These are phyloP conservation scores for Diaporthe longicolla DNA, from an alignment of 2,329 filamentous ascomycete genomes.

Conservation along the genomic window DNA sequence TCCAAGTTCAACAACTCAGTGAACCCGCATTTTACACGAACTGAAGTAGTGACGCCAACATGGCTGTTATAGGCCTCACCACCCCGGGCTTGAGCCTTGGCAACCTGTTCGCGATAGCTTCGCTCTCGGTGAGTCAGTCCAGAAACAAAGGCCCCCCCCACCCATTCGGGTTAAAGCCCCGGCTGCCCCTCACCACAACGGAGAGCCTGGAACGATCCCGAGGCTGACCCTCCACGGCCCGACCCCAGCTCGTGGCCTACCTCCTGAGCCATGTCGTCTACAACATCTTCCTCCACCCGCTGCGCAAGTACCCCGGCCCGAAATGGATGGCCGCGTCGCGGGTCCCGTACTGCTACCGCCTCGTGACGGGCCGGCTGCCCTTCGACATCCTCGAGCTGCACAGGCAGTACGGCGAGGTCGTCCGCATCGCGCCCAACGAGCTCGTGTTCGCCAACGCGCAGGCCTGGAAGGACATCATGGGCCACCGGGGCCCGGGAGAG, in stretches of 20 bases:
- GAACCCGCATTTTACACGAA: background rate
- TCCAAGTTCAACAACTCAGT: too few relatives aligned
- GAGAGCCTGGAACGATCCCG: too few relatives aligned
- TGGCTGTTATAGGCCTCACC: slow-evolving; percentile 17
- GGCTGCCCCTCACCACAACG: too few relatives aligned
- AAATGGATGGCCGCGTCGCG: slow-evolving; percentile 42
- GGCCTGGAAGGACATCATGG: slow-evolving; percentile 54
- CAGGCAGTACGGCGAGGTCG: slow-evolving; percentile 56
- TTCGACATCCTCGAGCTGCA: slow-evolving; percentile 47
- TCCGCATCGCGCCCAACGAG: slow-evolving; percentile 59
- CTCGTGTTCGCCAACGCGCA: slow-evolving; percentile 54
- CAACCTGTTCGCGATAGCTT: slow-evolving; percentile 33
- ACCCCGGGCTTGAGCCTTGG: slow-evolving; percentile 13
- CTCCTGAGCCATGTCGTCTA: slow-evolving; percentile 36
- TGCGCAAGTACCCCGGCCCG: slow-evolving; percentile 45
- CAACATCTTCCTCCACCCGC: slow-evolving; percentile 45
- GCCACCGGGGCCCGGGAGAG: slow-evolving; percentile 39
- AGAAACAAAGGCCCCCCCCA: background rate
- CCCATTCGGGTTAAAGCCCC: background rate
- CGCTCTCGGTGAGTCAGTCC: slow-evolving; percentile 36
- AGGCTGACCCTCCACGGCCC: background rate
- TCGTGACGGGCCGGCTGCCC: slow-evolving; percentile 29
- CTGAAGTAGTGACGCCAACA: background rate
- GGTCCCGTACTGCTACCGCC: slow-evolving; percentile 36
- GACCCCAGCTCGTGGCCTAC: slow-evolving; percentile 29